Base-by-base conservation (phyloP, 2,329 filamentous ascomycete species). In the Capronia coronata region DNA sequence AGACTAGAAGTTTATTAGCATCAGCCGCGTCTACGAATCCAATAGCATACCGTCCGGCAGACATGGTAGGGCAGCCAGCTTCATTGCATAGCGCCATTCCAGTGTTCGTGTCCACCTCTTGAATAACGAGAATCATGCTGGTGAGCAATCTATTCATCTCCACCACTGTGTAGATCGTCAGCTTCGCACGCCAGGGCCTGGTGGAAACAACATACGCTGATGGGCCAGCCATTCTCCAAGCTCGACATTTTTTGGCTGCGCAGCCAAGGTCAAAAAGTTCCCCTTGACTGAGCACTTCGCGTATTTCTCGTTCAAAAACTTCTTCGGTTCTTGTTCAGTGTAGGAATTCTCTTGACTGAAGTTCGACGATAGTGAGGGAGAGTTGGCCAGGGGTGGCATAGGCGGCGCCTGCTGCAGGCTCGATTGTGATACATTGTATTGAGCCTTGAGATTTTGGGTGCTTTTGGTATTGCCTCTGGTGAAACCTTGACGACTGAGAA, bases 181-280 rank as follows among this genome's bases (percentile, higher is more conserved):
- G 38, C 38, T 41, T 41, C 10, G 14, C 23, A 18, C 10, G 19
- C 38, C 16, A 8, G 8, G 13, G 34, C 34, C 14, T 18, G 23
- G 9, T 5, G 22, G 19, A 34, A 23, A 29, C 7, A 38, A 43
- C 62, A 65, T 76, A 94, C 91, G 83, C 76, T 96, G 91, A 68
- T 96, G 88, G 56, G 90, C 90, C 61, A 96, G 78, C 91, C 91
- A 97, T 70, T 97, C 91, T 59, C 88, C 91, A 65, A 88, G 82
- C 63, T 96, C 91, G 39, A 96, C 87, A 49, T 93, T 90, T 73
- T 91, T 90, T 18, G 91, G 91, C 64, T 90, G 85, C 43, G 89
- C 88, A 62, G 90, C 94, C 52, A 97, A 72, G 9, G 91, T 96
- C 84, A 95, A 88, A 66, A 97, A 96, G 72, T 96, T 97, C 52